Percentiles rank a stretch among this genome's conserved stretches.
These are phyloP conservation scores for Hawksworthiomyces lignivorus DNA, from an alignment of 2,329 filamentous ascomycete species.

Conservation along the genomic window DNA sequence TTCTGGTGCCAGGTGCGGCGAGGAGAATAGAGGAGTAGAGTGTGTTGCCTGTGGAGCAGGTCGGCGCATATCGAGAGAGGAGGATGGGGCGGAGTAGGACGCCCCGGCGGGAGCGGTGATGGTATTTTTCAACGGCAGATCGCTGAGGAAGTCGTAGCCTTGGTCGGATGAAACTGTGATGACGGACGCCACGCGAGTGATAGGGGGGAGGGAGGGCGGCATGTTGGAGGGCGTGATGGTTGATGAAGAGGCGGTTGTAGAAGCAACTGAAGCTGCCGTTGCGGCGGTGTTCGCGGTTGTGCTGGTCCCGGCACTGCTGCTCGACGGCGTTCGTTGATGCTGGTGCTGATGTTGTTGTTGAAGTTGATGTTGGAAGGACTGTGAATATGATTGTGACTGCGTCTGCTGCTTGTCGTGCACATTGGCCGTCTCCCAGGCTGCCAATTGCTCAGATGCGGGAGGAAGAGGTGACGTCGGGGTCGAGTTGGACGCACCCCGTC, in stretches of 20 bases:
- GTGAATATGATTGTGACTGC: too few species aligned
- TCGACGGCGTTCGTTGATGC: constrained; percentile 6
- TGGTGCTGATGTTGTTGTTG: neutral
- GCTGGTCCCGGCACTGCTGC: constrained; percentile 4
- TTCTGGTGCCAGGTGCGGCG: constrained; percentile 13
- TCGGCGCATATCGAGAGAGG: constrained; percentile 7
- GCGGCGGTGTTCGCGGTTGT: neutral
- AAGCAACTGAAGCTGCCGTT: neutral
- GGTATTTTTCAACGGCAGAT: constrained; percentile 25
- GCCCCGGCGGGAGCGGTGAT: neutral
- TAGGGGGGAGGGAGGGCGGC: constrained; percentile 44
- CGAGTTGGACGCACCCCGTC: constrained; percentile 48
- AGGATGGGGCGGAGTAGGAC: constrained; percentile 14
- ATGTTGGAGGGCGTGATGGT: constrained; percentile 26
- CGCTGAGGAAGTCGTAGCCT: constrained; percentile 18
- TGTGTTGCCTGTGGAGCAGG: neutral
- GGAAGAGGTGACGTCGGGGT: constrained; percentile 43
- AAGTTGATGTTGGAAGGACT: constrained; percentile 23
- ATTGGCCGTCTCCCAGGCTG: constrained; percentile 30
- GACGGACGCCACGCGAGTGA: constrained; percentile 31
- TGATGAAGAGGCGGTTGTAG: neutral
- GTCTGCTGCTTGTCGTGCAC: constrained; percentile 32
- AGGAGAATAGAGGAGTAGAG: neutral
- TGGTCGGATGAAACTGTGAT: constrained; percentile 42
- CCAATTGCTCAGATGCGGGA: constrained; percentile 31